A percentile compares a stretch with the other conserved stretches of the same genome.
Conservation (phyloP, 2,329 filamentous ascomycete species). For the Fusarium bactridioides region DNA sequence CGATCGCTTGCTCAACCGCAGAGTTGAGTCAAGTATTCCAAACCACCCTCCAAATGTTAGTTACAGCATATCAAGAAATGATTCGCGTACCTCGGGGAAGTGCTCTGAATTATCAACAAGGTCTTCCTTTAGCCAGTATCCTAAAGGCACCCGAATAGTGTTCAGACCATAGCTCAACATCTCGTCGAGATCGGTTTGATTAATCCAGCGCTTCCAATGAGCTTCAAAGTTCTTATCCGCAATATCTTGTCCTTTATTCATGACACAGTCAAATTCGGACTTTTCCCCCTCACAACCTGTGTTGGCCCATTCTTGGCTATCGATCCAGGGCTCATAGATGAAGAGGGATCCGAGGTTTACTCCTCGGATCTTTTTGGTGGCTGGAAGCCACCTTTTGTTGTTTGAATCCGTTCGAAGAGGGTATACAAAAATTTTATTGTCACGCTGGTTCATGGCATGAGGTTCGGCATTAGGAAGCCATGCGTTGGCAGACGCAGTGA, state of each 20-base stretch:
- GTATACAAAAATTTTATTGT: slow-evolving; percentile 8
- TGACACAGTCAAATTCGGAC: slow-evolving; percentile 64
- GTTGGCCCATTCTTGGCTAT: slow-evolving; percentile 51
- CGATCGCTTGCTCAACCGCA: slow-evolving; percentile 57
- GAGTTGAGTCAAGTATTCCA: slow-evolving; percentile 56
- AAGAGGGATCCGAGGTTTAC: slow-evolving; percentile 64
- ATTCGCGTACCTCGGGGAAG: slow-evolving; percentile 51
- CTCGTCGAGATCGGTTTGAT: slow-evolving; percentile 55
- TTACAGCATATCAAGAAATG: no score
- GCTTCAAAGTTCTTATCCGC: slow-evolving; percentile 56
- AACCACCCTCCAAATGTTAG: slow-evolving; percentile 43
- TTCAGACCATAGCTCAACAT: slow-evolving; percentile 61
- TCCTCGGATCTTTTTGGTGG: slow-evolving; percentile 56
- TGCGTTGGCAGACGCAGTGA: slow-evolving; percentile 26
- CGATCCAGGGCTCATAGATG: slow-evolving; percentile 64
- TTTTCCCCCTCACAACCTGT: slow-evolving; percentile 57
- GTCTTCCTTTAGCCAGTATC: slow-evolving; percentile 63
- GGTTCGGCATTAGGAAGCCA: slow-evolving; percentile 26
- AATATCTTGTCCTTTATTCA: slow-evolving; percentile 53
- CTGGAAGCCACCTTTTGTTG: slow-evolving; percentile 26
- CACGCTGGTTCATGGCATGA: not conserved
- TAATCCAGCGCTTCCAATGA: slow-evolving; percentile 62
- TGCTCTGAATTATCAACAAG: slow-evolving; percentile 59
- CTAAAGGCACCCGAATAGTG: slow-evolving; percentile 62
- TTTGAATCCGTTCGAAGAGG: not conserved